Evolutionary conservation across 495 filamentous ascomycete genomes (phyloP).

Genomic region (Tuber microsphaerosporum): DNA sequence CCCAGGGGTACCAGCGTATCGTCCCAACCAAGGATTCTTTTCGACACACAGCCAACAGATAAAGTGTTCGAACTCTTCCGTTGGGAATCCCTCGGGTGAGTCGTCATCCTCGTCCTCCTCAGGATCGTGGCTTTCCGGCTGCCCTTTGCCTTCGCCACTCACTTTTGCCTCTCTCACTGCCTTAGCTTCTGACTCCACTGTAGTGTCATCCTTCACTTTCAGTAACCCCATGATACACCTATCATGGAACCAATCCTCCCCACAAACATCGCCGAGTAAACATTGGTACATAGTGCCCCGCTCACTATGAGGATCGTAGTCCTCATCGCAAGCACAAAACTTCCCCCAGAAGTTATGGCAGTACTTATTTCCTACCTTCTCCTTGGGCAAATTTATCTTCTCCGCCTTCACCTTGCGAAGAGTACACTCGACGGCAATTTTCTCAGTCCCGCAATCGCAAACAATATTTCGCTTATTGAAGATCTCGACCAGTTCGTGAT

Average conservation of each 20-base stretch:
- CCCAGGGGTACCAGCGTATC: slow-evolving; percentile 73
- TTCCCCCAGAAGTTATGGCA: slow-evolving; percentile 89
- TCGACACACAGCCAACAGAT: slow-evolving; percentile 93
- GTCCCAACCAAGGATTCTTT: slow-evolving; percentile 83
- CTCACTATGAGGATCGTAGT: slow-evolving; percentile 78
- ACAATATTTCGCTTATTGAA: slow-evolving; percentile 92
- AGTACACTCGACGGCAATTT: slow-evolving; percentile 60
- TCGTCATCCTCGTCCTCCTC: slow-evolving; percentile 49
- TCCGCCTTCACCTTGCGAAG: slow-evolving; percentile 66
- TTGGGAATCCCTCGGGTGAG: slow-evolving; percentile 70
- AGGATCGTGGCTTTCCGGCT: slow-evolving; percentile 44
- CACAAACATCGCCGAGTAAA: slow-evolving; percentile 74
- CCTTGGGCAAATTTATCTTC: slow-evolving; percentile 66
- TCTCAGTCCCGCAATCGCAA: slow-evolving; percentile 91
- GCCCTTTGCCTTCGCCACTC: slow-evolving; percentile 13
- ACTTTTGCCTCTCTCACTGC: neutral
- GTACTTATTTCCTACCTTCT: slow-evolving; percentile 71
- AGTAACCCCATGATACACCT: slow-evolving; percentile 72
- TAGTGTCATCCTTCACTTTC: slow-evolving; percentile 12
- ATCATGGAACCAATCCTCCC: slow-evolving; percentile 99
- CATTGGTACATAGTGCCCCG: slow-evolving; percentile 99
- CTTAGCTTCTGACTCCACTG: slow-evolving; percentile 9
- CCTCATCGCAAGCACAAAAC: slow-evolving; percentile 82
- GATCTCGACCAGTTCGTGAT: slow-evolving; percentile 89
- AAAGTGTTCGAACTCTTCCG: slow-evolving; percentile 81